Evolutionary conservation across 108 stramenopile species (phyloP), one percentile per base, ranked within the genome.

Genomic region (Cyclotella cryptica): DNA sequence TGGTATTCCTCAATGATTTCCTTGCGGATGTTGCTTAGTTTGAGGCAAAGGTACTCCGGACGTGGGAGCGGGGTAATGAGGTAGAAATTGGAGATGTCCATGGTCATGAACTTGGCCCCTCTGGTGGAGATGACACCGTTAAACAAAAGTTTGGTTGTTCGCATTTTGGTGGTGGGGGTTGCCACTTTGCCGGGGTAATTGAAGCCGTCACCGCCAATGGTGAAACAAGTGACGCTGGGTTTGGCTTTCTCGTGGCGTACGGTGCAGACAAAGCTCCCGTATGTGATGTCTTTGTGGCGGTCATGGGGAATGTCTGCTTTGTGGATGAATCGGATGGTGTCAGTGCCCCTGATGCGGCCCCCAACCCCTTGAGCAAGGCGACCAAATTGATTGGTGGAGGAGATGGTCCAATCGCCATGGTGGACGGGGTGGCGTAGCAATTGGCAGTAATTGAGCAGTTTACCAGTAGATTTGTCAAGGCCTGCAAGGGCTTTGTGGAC

Each of bases 31-130:
- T 63, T 15, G 30, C 18, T 14, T 8, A 57, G 6, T 49, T 22
- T 80, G 39, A 87, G 70, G 3, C 78, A 43, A 46, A 86, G 77
- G 71, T 82, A 82, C 54, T 86, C 79, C 39, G 15, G 51, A 11
- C 39, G 11, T 12, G 62, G 52, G 70, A 84, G 65, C 1, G 67
- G 66, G n/a, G n/a, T n/a, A n/a, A n/a, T n/a, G n/a, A 22, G 83
- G 70, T n/a, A n/a, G n/a, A n/a, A n/a, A n/a, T n/a, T n/a, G n/a
- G n/a, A n/a, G n/a, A n/a, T n/a, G n/a, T n/a, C n/a, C n/a, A n/a
- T n/a, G n/a, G n/a, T n/a, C n/a, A n/a, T n/a, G n/a, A n/a, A n/a
- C n/a, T n/a, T n/a, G n/a, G n/a, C n/a, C n/a, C n/a, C n/a, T n/a
- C n/a, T n/a, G n/a, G n/a, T n/a, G n/a, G n/a, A n/a, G n/a, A n/a